Evolutionary conservation across 345 rosid genomes (phyloP), one percentile per base, ranked within the genome.

Genomic region (Geranium brycei): DNA sequence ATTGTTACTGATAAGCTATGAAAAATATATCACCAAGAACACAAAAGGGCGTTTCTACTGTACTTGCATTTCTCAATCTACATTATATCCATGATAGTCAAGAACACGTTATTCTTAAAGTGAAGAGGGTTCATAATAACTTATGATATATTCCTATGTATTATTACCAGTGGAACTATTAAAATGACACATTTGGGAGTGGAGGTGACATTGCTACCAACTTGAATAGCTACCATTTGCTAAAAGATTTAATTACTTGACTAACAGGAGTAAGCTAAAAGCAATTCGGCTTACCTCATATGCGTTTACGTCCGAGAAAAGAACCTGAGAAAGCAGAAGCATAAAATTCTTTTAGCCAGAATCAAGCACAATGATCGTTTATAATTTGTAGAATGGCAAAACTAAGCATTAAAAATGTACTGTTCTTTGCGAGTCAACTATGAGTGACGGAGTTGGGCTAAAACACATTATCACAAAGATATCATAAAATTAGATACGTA

Each of bases 231-330:
- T 53, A 12, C 4, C 15, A 12, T 53, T 12, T 53, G 57, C 57
- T 53, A 7, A 31, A n/a, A 31, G 2, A 60, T 3, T 7, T 60
- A 19, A 55, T 30, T 1, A 2, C 13, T 47, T 47, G 3, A 6
- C 53, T 13, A 47, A 47, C 14, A 8, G 53, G 7, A 3, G 13
- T 47, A 3, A 8, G 53, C 11, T 8, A 14, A 40, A 59, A 58
- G 19, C 5, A 17, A 30, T 8, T n/a, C 19, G 4, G 68, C 79
- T 62, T 41, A 87, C 99, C 91, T 86, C 95, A 28, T 86, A 83
- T 0, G 97, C 96, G 67, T 80, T 88, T 59, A 93, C 73, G 51
- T 93, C 99, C 0, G 97, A 86, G 73, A 93, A 85, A 63, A 90
- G 83, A 75, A 93, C 99, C 97, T 88, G 81, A 76, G 71, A 61